Percentiles rank a stretch among this genome's conserved stretches.
Conservation (phyloP, 2,329 filamentous ascomycete species). For the Colletotrichum sp. region DNA sequence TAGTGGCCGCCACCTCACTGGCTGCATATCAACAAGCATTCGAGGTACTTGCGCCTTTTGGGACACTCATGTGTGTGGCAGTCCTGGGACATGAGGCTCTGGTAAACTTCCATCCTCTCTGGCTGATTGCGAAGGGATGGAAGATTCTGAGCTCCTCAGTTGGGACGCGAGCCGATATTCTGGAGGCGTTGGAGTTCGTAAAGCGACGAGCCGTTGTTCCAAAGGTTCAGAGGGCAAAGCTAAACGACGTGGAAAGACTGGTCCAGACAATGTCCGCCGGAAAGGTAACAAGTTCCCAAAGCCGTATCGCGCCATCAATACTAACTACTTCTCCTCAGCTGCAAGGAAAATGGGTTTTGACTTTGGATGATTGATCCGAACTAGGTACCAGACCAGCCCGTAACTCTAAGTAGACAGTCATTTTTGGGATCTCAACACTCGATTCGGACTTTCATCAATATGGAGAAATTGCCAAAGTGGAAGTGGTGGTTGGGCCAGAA, state of each 20-base stretch:
- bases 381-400: background rate
- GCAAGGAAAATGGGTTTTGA: constrained; percentile 11
- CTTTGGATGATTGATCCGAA: background rate
- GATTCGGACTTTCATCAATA: background rate
- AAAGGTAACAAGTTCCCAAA: background rate
- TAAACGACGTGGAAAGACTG: constrained; percentile 25
- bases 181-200: constrained; percentile 47
- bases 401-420: background rate
- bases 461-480: background rate
- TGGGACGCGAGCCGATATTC: constrained; percentile 40
- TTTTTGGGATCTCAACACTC: background rate
- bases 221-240: constrained; percentile 26
- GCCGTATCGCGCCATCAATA: too few relatives aligned
- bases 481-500: background rate
- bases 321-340: background rate
- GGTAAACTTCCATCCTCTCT: constrained; percentile 35
- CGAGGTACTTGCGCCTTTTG: constrained; percentile 39
- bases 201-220: constrained; percentile 23
- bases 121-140: constrained; percentile 38
- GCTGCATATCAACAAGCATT: constrained; percentile 38
- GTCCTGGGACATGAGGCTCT: constrained; percentile 31
- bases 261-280: background rate
- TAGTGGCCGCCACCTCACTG: constrained; percentile 33
- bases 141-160: constrained; percentile 38
- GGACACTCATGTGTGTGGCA: constrained; percentile 43